Evolutionary conservation across 2,329 filamentous ascomycete species (phyloP).

Genomic region (Laburnicola sp.): DNA sequence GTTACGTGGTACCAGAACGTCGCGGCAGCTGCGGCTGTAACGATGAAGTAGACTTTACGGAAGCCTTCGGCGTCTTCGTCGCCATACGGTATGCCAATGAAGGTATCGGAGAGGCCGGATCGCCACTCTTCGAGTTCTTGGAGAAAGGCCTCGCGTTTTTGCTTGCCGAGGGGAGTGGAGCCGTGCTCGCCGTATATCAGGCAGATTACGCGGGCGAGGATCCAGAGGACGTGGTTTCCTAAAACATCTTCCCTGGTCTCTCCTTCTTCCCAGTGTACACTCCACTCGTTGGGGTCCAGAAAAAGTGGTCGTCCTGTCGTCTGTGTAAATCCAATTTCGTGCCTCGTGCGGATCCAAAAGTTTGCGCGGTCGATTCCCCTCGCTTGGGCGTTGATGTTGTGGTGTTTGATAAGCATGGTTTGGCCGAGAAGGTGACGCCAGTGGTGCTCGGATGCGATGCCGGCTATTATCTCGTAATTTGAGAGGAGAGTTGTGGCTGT

Average conservation of each 20-base stretch:
- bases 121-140: constrained; percentile 36
- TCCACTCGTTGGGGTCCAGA: constrained; percentile 37
- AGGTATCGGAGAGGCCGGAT: constrained; percentile 29
- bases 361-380: constrained; percentile 36
- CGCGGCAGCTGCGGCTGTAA: constrained; percentile 34
- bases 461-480: constrained; percentile 39
- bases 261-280: constrained; percentile 30
- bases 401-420: constrained; percentile 34
- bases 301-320: constrained; percentile 34
- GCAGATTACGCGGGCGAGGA: constrained; percentile 36
- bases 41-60: constrained; percentile 36
- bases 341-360: constrained; percentile 42
- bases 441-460: constrained; percentile 32
- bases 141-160: constrained; percentile 27
- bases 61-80: constrained; percentile 38
- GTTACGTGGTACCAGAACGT: constrained; percentile 41
- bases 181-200: constrained; percentile 31
- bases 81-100: constrained; percentile 38
- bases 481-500: constrained; percentile 41
- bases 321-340: constrained; percentile 39
- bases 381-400: constrained; percentile 33
- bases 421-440: constrained; percentile 37
- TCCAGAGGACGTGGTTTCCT: constrained; percentile 39
- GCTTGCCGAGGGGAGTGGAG: constrained; percentile 14
- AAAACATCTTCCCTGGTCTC: constrained; percentile 40